phyloP scores from a whole-genome alignment of 23 red algal genomes.

The Porphyridium purpureum region DNA sequence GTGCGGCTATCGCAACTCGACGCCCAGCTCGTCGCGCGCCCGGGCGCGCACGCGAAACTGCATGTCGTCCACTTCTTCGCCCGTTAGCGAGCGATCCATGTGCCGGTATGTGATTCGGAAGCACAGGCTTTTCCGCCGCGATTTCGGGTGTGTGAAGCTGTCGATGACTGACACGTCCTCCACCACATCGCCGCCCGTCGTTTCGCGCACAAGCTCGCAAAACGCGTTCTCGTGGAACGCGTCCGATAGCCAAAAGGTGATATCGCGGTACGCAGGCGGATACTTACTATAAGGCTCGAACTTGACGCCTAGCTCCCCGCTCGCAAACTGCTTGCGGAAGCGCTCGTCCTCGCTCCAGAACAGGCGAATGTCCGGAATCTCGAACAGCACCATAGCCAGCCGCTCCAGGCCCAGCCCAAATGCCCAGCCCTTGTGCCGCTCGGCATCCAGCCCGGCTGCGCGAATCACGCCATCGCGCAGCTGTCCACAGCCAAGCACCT shows the following conservation, averaged over 20 bases:
- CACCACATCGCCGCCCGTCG: conserved; percentile 54
- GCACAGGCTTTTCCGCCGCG: conserved; percentile 40
- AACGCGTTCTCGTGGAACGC: conserved; percentile 73
- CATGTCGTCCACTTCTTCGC: conserved; percentile 70
- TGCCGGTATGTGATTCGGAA: conserved; percentile 73
- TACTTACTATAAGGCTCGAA: conserved; percentile 61
- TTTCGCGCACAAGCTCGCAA: conserved; percentile 63
- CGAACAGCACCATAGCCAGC: conserved; percentile 94
- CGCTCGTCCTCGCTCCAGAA: conserved; percentile 87
- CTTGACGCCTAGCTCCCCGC: conserved; percentile 3
- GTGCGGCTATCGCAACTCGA: too few species aligned
- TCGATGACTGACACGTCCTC: conserved; percentile 68
- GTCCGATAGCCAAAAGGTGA: conserved; percentile 67
- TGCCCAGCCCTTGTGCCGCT: conserved; percentile 59
- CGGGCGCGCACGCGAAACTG: too few species aligned
- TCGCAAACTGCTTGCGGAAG: conserved; percentile 46
- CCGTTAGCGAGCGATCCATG: conserved; percentile 69
- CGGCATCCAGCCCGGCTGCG: conserved; percentile 10
- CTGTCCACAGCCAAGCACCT: conserved; percentile 74
- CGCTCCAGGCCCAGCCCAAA: conserved; percentile 92
- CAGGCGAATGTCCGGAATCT: conserved; percentile 84
- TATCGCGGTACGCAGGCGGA: conserved; percentile 66
- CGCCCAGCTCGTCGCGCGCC: too few species aligned
- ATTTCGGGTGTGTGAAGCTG: conserved; percentile 26
- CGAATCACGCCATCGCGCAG: conserved; percentile 46